These are phyloP conservation scores for Casuarina cunninghamiana DNA, from an alignment of 306 rosid species.

Conservation along the genomic window DNA sequence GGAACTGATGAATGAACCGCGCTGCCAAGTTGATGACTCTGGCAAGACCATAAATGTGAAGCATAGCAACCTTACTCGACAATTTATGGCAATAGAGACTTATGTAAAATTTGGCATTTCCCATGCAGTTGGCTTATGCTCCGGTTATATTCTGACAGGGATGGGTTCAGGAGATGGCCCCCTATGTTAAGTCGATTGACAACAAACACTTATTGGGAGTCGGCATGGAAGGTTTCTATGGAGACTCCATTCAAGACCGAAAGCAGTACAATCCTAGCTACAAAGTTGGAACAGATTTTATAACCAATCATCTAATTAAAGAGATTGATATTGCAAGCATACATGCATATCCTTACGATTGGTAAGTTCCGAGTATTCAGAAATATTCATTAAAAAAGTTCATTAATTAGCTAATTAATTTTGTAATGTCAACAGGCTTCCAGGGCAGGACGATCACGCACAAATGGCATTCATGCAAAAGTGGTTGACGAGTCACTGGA, in stretches of 20 bases:
- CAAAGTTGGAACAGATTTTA: constrained; percentile 56
- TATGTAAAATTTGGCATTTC: not conserved
- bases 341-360: constrained; percentile 56
- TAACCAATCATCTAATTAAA: constrained; percentile 37
- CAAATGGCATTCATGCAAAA: constrained; percentile 45
- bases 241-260: constrained; percentile 45
- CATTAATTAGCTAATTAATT: too few relatives aligned
- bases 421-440: constrained; percentile 34
- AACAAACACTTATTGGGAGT: constrained; percentile 47
- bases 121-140: not conserved
- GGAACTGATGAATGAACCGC: constrained; percentile 67
- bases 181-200: constrained; percentile 52
- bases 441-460: constrained; percentile 26
- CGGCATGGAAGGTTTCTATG: constrained; percentile 78
- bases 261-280: constrained; percentile 53
- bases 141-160: constrained; percentile 21
- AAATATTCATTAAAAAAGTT: not conserved
- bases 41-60: constrained; percentile 46
- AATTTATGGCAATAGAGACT: not conserved
- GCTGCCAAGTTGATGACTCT: constrained; percentile 48
- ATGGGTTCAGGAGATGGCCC: constrained; percentile 69
- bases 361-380: constrained; percentile 29
- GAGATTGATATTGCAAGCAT: constrained; percentile 58
- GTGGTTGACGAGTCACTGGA: constrained; percentile 45
- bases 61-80: too few relatives aligned